Evolutionary conservation across 2,329 filamentous ascomycete species (phyloP).

Genomic region (Alternaria rosae): DNA sequence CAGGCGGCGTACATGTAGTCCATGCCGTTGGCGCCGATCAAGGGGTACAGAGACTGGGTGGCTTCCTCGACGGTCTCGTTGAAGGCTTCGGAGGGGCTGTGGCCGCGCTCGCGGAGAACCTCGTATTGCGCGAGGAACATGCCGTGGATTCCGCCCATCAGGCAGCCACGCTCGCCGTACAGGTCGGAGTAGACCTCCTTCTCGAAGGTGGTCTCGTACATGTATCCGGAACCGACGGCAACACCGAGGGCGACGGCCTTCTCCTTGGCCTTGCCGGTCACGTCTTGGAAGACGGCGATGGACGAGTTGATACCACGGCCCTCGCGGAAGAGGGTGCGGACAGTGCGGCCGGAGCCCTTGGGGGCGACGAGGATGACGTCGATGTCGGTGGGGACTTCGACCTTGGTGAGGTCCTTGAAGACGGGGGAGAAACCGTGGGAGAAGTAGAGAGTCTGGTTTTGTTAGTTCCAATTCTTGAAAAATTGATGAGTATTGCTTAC

Average conservation of each 20-base stretch:
- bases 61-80: conserved; percentile 99
- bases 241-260: conserved; percentile 97
- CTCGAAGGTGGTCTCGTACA: conserved; percentile 99
- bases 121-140: conserved; percentile 99
- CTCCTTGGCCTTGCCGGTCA: conserved; percentile 97
- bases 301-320: conserved; percentile 99
- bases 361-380: conserved; percentile 99
- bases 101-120: conserved; percentile 97
- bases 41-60: conserved; percentile 95
- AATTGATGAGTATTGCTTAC: conserved; percentile 56
- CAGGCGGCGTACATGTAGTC: conserved; percentile 99
- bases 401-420: conserved; percentile 99
- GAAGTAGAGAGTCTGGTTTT: conserved; percentile 91
- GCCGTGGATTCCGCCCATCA: conserved; percentile 99
- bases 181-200: conserved; percentile 99
- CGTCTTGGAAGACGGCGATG: conserved; percentile 97
- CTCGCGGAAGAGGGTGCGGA: conserved; percentile 98
- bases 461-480: conserved; percentile 26
- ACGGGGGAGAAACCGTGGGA: conserved; percentile 99
- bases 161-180: conserved; percentile 99
- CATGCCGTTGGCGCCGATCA: conserved; percentile 98
- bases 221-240: conserved; percentile 95
- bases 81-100: conserved; percentile 98
- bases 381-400: conserved; percentile 93
- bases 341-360: conserved; percentile 98